phyloP scores from a whole-genome alignment of 2,329 filamentous ascomycete genomes.

The Calonectria hawksworthii region DNA sequence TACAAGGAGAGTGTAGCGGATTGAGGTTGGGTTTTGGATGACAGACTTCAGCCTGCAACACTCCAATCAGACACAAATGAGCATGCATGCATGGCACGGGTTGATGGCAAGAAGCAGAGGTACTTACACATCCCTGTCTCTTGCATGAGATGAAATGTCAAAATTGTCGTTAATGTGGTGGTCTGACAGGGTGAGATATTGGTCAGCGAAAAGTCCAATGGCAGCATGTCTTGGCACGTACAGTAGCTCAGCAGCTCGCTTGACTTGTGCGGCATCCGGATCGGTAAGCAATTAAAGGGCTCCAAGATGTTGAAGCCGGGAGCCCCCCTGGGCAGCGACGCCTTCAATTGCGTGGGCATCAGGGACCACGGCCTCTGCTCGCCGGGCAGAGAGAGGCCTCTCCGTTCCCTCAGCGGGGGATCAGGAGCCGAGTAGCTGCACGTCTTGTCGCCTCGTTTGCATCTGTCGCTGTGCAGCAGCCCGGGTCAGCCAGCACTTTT shows the following conservation, averaged over 20 bases:
- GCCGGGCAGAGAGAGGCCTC: background rate
- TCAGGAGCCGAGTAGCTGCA: background rate
- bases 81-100: background rate
- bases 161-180: background rate
- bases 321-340: background rate
- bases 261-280: background rate
- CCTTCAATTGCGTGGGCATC: background rate
- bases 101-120: background rate
- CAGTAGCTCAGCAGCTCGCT: background rate
- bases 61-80: background rate
- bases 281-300: background rate
- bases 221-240: background rate
- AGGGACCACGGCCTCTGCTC: background rate
- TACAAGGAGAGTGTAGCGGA: background rate
- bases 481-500: background rate
- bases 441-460: background rate
- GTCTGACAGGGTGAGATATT: background rate
- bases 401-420: background rate
- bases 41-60: background rate
- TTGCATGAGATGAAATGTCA: background rate
- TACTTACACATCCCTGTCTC: constrained; percentile 6
- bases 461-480: background rate
- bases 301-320: background rate
- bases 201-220: background rate
- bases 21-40: background rate